Percentiles rank a stretch among this genome's conserved stretches.
Evolutionary conservation across 1,284 basidiomycete genomes (phyloP).

Genomic region (Golubevia pallescens): DNA sequence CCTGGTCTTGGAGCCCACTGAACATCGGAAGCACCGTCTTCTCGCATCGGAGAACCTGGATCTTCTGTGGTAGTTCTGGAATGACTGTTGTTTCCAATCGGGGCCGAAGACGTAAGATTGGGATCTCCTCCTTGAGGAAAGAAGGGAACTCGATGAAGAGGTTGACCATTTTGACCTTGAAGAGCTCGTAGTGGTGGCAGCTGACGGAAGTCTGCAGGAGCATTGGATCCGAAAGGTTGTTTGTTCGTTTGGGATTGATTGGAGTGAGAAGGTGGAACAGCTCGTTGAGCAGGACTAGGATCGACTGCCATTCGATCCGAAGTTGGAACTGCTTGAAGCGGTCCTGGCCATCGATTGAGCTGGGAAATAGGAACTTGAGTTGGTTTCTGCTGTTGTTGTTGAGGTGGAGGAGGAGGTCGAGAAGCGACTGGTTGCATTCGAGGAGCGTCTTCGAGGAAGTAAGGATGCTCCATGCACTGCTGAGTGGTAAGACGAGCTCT

Average conservation of each 20-base stretch:
- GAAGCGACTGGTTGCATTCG: slow-evolving; percentile 45
- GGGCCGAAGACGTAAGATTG: slow-evolving; percentile 1
- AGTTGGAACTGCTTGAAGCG: slow-evolving; percentile 9
- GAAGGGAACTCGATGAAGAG: slow-evolving; percentile 17
- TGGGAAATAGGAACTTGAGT: slow-evolving; percentile 63
- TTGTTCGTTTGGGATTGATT: neutral
- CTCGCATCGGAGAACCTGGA: slow-evolving; percentile 28
- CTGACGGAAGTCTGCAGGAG: neutral
- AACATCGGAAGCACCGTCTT: slow-evolving; percentile 22
- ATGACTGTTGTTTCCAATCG: slow-evolving; percentile 4
- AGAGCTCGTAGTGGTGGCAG: neutral
- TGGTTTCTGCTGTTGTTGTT: slow-evolving; percentile 48
- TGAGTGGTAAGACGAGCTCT: slow-evolving; percentile 80
- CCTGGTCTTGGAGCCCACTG: slow-evolving; percentile 25
- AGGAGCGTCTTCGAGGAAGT: slow-evolving; percentile 75
- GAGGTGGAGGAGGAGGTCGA: slow-evolving; percentile 27
- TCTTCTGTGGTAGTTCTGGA: slow-evolving; percentile 10
- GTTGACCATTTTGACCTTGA: neutral
- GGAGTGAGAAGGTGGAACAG: slow-evolving; percentile 22
- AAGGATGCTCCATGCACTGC: slow-evolving; percentile 85
- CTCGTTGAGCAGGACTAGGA: slow-evolving; percentile 19
- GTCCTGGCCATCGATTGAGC: neutral
- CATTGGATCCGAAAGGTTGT: neutral
- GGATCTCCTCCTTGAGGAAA: slow-evolving; percentile 8
- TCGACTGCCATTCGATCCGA: slow-evolving; percentile 15